phyloP scores from a whole-genome alignment of 805 yeast genomes.

The Candida tibetensis region DNA sequence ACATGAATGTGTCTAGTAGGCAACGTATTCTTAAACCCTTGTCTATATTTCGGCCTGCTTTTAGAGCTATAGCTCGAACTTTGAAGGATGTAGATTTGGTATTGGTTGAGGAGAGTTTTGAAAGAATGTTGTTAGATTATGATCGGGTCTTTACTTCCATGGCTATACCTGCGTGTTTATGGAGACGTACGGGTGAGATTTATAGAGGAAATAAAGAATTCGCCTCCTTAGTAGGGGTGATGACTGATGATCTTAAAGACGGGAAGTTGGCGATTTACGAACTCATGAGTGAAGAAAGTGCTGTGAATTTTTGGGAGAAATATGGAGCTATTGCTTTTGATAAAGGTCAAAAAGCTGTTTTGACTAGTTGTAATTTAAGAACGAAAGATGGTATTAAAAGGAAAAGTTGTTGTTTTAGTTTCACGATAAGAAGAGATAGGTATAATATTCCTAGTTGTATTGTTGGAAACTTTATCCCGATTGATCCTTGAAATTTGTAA shows the following conservation, averaged over 20 bases:
- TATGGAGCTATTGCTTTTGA: conserved; percentile 96
- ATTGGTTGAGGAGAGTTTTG: conserved; percentile 90
- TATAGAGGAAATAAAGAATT: conserved; percentile 94
- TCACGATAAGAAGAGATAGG: conserved; percentile 87
- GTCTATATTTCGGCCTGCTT: conserved; percentile 85
- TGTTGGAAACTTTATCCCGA: conserved; percentile 92
- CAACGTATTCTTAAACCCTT: conserved; percentile 85
- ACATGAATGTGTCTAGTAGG: conserved; percentile 80
- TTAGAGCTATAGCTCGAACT: conserved; percentile 86
- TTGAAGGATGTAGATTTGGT: conserved; percentile 88
- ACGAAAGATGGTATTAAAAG: conserved; percentile 78
- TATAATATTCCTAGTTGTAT: conserved; percentile 95
- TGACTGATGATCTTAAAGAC: conserved; percentile 86
- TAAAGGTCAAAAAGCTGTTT: conserved; percentile 89
- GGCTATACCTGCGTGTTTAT: conserved; percentile 97
- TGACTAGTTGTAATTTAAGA: conserved; percentile 85
- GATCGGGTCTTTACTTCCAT: conserved; percentile 94
- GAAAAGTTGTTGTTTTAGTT: conserved; percentile 88
- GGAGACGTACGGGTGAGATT: conserved; percentile 97
- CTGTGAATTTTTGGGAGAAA: conserved; percentile 96
- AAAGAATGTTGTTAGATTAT: conserved; percentile 87
- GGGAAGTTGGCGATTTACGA: conserved; percentile 92
- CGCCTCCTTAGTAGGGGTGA: conserved; percentile 87
- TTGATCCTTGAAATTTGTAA: conserved; percentile 45
- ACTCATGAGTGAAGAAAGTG: conserved; percentile 91